phyloP scores from a whole-genome alignment of 768 basidiomycete species.

The Glaciozyma antarctica region DNA sequence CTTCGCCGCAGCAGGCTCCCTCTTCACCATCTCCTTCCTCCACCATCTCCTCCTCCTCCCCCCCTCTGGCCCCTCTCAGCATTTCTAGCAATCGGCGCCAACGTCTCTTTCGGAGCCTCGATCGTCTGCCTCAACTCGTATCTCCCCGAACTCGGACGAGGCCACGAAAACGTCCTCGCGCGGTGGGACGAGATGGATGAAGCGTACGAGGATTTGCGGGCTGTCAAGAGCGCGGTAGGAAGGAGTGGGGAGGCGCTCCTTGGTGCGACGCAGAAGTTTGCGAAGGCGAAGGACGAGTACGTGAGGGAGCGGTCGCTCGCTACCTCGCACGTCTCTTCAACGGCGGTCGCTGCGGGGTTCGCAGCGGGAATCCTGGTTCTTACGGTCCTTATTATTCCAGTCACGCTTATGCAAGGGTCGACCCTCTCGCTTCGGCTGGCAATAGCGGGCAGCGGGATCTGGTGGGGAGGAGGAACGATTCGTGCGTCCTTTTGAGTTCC shows the following conservation, averaged over 20 bases:
- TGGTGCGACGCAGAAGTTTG: neutral
- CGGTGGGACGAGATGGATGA: neutral
- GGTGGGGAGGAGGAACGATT: constrained; percentile 77
- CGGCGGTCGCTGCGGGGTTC: constrained; percentile 33
- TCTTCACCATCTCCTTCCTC: constrained; percentile 61
- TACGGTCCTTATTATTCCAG: constrained; percentile 65
- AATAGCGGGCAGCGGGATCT: constrained; percentile 71
- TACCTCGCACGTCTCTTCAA: constrained; percentile 34
- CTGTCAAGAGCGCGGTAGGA: neutral
- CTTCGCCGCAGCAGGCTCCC: constrained; percentile 65
- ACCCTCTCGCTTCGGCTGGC: constrained; percentile 71
- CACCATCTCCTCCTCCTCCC: constrained; percentile 60
- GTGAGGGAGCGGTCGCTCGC: neutral
- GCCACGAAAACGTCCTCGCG: neutral
- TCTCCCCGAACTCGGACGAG: constrained; percentile 36
- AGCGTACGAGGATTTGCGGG: neutral
- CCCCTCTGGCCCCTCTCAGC: constrained; percentile 61
- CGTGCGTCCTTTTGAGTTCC: constrained; percentile 71
- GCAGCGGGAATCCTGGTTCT: constrained; percentile 65
- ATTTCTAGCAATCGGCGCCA: constrained; percentile 63
- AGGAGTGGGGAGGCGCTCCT: neutral
- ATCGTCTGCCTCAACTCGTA: constrained; percentile 78
- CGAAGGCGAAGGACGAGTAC: constrained; percentile 27
- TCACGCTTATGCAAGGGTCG: constrained; percentile 60
- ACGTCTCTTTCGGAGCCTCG: constrained; percentile 76